Conservation (phyloP, 495 filamentous ascomycete species). For the Jackrogersella multiformis region DNA sequence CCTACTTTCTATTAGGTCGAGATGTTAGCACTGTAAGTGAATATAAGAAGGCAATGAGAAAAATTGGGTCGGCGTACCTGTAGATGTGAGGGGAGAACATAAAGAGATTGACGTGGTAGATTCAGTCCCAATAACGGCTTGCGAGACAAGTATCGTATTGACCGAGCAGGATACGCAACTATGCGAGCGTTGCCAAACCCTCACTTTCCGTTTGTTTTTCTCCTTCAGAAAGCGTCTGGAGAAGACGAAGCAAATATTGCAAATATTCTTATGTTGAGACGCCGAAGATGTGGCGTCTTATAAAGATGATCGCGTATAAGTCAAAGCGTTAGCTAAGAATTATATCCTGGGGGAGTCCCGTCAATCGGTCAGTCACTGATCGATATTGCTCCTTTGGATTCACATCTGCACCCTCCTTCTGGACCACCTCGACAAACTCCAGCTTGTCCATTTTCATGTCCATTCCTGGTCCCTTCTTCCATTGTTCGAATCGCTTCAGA, state of each 20-base stretch:
- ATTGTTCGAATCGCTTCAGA: constrained; percentile 31
- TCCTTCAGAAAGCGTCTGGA: too few species aligned
- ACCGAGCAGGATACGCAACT: too few species aligned
- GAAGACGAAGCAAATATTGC: not conserved
- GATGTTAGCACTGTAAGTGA: not conserved
- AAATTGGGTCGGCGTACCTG: not conserved
- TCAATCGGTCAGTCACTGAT: constrained; percentile 33
- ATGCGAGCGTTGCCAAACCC: not conserved
- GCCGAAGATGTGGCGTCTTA: not conserved
- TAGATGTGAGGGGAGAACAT: not conserved
- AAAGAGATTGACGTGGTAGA: not conserved
- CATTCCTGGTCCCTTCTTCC: constrained; percentile 35
- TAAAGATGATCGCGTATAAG: not conserved
- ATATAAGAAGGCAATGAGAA: not conserved
- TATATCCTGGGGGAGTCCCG: constrained; percentile 41
- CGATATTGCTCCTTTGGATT: constrained; percentile 27
- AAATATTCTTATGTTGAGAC: not conserved
- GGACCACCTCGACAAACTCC: constrained; percentile 40
- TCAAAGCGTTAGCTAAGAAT: constrained; percentile 28
- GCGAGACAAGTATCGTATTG: not conserved
- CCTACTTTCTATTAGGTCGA: not conserved
- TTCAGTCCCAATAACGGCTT: not conserved
- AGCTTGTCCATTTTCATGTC: constrained; percentile 18
- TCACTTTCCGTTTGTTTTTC: too few species aligned
- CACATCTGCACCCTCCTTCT: constrained; percentile 20